A percentile compares a stretch with the other conserved stretches of the same genome.
Conservation (phyloP, 2,329 filamentous ascomycete genomes). For the Plenodomus lindquistii region DNA sequence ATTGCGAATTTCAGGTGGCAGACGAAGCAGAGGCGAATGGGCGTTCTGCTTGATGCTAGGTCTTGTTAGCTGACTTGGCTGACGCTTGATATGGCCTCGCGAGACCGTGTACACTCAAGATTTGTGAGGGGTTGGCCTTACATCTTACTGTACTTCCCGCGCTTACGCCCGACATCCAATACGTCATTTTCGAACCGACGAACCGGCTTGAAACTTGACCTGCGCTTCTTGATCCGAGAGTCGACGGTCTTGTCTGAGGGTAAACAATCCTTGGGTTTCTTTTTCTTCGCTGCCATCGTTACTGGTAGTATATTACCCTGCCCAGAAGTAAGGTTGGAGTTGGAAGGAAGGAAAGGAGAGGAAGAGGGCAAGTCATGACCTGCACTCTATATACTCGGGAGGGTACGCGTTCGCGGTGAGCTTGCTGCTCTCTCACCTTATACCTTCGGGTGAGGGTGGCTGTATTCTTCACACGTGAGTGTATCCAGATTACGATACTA, state of each 20-base stretch:
- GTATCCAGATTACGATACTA: too few species aligned
- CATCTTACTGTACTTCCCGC: slow-evolving; percentile 9
- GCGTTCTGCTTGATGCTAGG: slow-evolving; percentile 12
- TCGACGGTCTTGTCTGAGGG: not conserved
- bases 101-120: not conserved
- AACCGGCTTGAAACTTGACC: not conserved
- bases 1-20: slow-evolving; percentile 19
- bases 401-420: too few species aligned
- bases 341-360: too few species aligned
- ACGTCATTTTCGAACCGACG: slow-evolving; percentile 12
- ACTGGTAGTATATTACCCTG: too few species aligned
- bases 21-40: slow-evolving; percentile 12
- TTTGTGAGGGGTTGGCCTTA: not conserved
- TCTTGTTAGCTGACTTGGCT: not conserved
- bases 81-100: too few species aligned
- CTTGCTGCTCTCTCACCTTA: too few species aligned
- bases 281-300: not conserved
- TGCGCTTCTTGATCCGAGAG: not conserved
- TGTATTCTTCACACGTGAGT: too few species aligned
- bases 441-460: too few species aligned
- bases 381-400: too few species aligned
- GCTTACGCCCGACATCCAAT: slow-evolving; percentile 18
- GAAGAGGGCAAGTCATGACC: too few species aligned
- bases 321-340: too few species aligned
- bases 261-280: too few species aligned